Evolutionary conservation across 129 eudicot genomes (phyloP), one percentile per base, ranked within the genome.

Genomic region (Dittrichia graveolens): DNA sequence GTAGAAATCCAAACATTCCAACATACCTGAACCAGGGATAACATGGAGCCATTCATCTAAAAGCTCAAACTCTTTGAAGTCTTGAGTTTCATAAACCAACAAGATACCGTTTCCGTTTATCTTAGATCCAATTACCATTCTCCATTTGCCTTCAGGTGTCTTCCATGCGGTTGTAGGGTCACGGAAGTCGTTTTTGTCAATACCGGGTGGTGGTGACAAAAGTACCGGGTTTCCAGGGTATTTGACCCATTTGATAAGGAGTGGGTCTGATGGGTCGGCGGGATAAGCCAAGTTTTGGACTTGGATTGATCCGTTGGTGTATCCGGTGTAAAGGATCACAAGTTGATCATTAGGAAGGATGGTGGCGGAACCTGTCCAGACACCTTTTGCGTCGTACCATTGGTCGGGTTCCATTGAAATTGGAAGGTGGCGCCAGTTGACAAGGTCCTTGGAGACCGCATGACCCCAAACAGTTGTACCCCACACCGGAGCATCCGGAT

Each of bases 301-400:
- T 24, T 87, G 89, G 31, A 77, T 80, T 0, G 83, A 73, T 5
- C 79, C 83, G 31, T 84, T 82, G 49, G 89, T 80, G 39, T 82
- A 79, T 5, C 94, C 89, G 10, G 94, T 87, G 78, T 84, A 87
- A 40, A 87, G 69, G 80, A 87, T 80, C 43, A 84, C 61, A 6
- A 87, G 64, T 41, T 79, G 72, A 15, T 84, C 94, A 57, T 87
- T 80, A 0, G 86, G 81, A 34, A 82, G 82, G 61, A 84, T 75
- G 16, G 94, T 84, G 54, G 94, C 94, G 6, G 94, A 87, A 1
- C 94, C 94, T 0, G 89, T 87, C 89, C 89, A 87, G 3, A 87
- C 94, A 3, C 94, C 89, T 42, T 84, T 78, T 11, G 37, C 42
- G 50, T 87, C 94, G 58, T 87, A 87, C 94, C 94, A 87, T 4